These are phyloP conservation scores for Schizothecium vesticola DNA, from an alignment of 495 filamentous ascomycete species.

Conservation along the genomic window DNA sequence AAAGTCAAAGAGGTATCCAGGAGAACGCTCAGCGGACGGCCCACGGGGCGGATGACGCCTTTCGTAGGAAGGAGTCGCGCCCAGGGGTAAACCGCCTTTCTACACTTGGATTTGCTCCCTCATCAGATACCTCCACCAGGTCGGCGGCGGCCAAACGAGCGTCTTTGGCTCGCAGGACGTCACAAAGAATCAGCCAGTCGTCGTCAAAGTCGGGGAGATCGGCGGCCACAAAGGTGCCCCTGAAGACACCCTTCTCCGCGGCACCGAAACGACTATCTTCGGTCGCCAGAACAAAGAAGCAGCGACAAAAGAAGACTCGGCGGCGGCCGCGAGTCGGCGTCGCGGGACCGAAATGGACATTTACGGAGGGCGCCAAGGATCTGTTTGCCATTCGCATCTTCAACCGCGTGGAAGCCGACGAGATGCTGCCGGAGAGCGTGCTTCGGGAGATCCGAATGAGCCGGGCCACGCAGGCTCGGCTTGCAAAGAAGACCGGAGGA, in stretches of 20 bases:
- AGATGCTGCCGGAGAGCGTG: conserved; percentile 45
- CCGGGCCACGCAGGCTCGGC: conserved; percentile 20
- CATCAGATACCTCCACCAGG: not conserved
- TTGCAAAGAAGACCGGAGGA: conserved; percentile 19
- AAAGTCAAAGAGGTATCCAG: not conserved
- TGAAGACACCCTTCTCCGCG: conserved; percentile 17
- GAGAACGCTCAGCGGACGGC: not conserved
- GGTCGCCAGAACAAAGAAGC: conserved; percentile 32
- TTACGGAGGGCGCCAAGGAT: conserved; percentile 45
- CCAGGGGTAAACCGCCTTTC: not conserved
- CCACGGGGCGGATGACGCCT: conserved; percentile 40
- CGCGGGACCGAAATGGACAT: conserved; percentile 34
- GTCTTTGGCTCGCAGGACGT: conserved; percentile 20
- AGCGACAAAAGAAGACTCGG: conserved; percentile 37
- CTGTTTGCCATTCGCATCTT: conserved; percentile 43
- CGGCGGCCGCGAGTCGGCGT: conserved; percentile 19
- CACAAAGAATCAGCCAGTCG: conserved; percentile 23
- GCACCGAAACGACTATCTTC: conserved; percentile 21
- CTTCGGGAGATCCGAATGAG: conserved; percentile 37
- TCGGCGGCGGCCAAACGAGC: conserved; percentile 6
- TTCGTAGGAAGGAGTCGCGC: conserved; percentile 26
- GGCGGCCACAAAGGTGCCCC: conserved; percentile 20
- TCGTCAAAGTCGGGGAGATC: conserved; percentile 22
- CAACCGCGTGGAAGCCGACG: conserved; percentile 43
- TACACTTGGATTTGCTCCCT: not conserved